Evolutionary conservation across 306 rosid species (phyloP).

Genomic region (Datisca glomerata): DNA sequence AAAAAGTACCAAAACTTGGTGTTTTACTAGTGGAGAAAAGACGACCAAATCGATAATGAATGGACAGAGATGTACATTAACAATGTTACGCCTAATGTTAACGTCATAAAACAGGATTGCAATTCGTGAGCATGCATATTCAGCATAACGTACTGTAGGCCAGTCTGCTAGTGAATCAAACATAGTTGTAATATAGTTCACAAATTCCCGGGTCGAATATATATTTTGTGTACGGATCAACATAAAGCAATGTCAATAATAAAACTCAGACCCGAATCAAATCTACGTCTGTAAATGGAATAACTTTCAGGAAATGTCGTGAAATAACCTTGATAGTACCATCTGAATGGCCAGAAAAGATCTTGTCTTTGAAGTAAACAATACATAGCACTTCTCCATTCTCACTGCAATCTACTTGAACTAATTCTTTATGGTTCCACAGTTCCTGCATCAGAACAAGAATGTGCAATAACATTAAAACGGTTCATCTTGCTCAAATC

Average conservation of each 20-base stretch:
- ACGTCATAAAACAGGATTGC: background rate
- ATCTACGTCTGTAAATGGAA: background rate
- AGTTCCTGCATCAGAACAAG: constrained; percentile 39
- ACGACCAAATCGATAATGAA: background rate
- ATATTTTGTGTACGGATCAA: background rate
- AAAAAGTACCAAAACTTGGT: too few species aligned
- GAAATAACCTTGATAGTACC: constrained; percentile 76
- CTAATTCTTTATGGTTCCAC: constrained; percentile 72
- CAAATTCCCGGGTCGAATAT: too few species aligned
- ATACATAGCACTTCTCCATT: constrained; percentile 76
- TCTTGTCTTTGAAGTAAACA: constrained; percentile 41
- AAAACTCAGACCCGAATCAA: background rate
- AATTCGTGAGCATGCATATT: background rate
- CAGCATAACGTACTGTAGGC: background rate
- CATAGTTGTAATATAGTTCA: background rate
- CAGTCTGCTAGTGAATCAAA: background rate
- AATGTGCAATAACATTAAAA: background rate
- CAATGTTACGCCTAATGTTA: too few species aligned
- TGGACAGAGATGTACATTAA: too few species aligned
- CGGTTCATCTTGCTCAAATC: constrained; percentile 2
- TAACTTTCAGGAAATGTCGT: background rate
- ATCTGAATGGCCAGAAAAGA: constrained; percentile 86
- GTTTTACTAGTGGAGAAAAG: too few species aligned
- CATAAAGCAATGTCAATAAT: background rate
- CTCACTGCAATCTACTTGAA: constrained; percentile 67